These are phyloP conservation scores for Mycena olivaceomarginata DNA, from an alignment of 768 basidiomycete species.

Conservation along the genomic window DNA sequence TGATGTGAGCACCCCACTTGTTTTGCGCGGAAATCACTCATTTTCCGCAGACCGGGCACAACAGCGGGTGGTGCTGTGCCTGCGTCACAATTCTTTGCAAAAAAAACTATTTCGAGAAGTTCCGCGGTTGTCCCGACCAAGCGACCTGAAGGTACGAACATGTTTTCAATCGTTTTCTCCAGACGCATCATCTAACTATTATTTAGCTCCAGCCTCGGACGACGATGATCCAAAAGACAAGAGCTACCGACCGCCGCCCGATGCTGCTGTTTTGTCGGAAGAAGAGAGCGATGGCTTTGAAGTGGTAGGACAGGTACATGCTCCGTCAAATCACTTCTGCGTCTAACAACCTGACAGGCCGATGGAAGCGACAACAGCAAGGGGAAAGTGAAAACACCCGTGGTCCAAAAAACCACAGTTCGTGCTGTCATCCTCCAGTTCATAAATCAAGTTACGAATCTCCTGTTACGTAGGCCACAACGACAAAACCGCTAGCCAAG, in stretches of 20 bases:
- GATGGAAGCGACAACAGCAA: not conserved
- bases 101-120: not conserved
- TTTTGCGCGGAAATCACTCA: not conserved
- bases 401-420: not conserved
- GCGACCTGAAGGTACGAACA: conserved; percentile 2
- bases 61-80: not conserved
- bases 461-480: not conserved
- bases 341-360: not conserved
- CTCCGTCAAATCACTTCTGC: too few relatives aligned
- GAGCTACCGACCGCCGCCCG: not conserved
- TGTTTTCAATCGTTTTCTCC: not conserved
- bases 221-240: conserved; percentile 22
- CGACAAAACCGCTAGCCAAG: not conserved
- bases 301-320: not conserved
- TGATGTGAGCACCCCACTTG: conserved; percentile 9
- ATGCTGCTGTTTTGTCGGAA: not conserved
- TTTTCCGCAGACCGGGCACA: not conserved
- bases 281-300: conserved; percentile 4
- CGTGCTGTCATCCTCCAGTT: not conserved
- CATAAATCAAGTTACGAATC: not conserved
- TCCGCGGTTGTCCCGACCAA: conserved; percentile 5
- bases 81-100: conserved; percentile 22
- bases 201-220: not conserved
- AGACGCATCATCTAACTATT: not conserved
- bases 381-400: not conserved